These are phyloP conservation scores for Ustilago shanxiensis DNA, from an alignment of 1,284 basidiomycete genomes.

Conservation along the genomic window DNA sequence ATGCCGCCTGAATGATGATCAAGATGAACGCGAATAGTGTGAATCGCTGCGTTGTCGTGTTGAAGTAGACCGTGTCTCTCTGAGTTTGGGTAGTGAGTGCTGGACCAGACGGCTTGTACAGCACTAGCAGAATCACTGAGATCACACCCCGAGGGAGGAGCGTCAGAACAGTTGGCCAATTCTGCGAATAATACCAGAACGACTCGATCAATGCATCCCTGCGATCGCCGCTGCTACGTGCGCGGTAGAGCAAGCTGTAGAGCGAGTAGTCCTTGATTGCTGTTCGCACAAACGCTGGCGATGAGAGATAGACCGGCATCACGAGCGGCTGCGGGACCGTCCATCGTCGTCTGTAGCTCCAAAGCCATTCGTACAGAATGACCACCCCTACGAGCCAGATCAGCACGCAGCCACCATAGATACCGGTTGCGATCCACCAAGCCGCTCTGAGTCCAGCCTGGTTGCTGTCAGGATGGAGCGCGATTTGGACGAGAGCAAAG, in stretches of 20 bases:
- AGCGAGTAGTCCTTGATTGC: slow-evolving; percentile 47
- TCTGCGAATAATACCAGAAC: slow-evolving; percentile 57
- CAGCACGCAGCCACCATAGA: slow-evolving; percentile 42
- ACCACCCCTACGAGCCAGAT: slow-evolving; percentile 53
- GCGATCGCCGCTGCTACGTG: slow-evolving; percentile 26
- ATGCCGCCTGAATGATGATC: slow-evolving; percentile 47
- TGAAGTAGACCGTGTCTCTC: slow-evolving; percentile 48
- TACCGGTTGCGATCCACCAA: slow-evolving; percentile 55
- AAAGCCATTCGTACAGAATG: slow-evolving; percentile 46
- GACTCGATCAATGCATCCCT: slow-evolving; percentile 51
- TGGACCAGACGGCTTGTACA: slow-evolving; percentile 41
- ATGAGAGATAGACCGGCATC: slow-evolving; percentile 54
- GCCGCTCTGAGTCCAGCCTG: slow-evolving; percentile 22
- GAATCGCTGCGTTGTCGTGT: slow-evolving; percentile 21
- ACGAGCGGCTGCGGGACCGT: slow-evolving; percentile 31
- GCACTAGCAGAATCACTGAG: slow-evolving; percentile 33
- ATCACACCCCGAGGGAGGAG: slow-evolving; percentile 55
- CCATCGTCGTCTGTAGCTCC: slow-evolving; percentile 41
- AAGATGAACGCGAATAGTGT: slow-evolving; percentile 46
- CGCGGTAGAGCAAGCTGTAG: slow-evolving; percentile 56
- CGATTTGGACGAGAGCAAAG: slow-evolving; percentile 65
- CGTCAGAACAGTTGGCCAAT: slow-evolving; percentile 59
- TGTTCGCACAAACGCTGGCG: slow-evolving; percentile 42
- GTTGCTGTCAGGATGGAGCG: slow-evolving; percentile 40
- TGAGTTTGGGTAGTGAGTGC: slow-evolving; percentile 7